These are phyloP conservation scores for Vanilla planifolia DNA, from an alignment of 106 monocot genomes.

Conservation along the genomic window DNA sequence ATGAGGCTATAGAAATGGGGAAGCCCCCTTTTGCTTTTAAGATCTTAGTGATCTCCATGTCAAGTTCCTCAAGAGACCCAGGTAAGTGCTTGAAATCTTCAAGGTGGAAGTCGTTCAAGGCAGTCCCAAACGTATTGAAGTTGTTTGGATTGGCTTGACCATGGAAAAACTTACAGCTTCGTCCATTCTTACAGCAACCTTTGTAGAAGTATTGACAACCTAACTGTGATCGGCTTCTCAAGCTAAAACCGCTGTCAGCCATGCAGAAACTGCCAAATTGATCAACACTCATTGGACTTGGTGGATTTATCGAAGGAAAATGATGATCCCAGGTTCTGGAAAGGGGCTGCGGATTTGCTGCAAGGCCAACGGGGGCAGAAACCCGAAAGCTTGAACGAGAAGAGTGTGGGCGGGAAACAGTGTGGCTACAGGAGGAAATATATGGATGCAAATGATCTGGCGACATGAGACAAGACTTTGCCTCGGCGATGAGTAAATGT, in stretches of 20 bases:
- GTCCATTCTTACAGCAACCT: slow-evolving; percentile 72
- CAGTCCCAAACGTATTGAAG: neutral
- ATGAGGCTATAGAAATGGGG: slow-evolving; percentile 62
- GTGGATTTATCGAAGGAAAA: neutral
- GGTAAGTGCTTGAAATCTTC: slow-evolving; percentile 22
- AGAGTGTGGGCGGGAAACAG: slow-evolving; percentile 15
- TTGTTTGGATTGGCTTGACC: slow-evolving; percentile 17
- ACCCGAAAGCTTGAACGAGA: slow-evolving; percentile 18
- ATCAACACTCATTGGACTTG: neutral
- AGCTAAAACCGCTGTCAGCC: neutral
- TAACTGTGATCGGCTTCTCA: neutral
- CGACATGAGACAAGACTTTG: slow-evolving; percentile 21
- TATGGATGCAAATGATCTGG: slow-evolving; percentile 7
- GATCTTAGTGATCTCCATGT: slow-evolving; percentile 65
- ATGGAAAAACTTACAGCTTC: slow-evolving; percentile 58
- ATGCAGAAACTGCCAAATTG: neutral
- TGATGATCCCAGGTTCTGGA: neutral
- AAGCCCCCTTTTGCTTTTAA: slow-evolving; percentile 41
- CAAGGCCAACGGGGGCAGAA: slow-evolving; percentile 5
- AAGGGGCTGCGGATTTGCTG: neutral
- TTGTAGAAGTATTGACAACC: slow-evolving; percentile 62
- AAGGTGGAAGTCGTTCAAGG: slow-evolving; percentile 9
- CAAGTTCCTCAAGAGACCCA: slow-evolving; percentile 49
- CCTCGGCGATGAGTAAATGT: slow-evolving; percentile 30
- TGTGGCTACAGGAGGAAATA: neutral